Base-by-base conservation (phyloP, 352 stramenopile genomes). In the Phytophthora crassamura region DNA sequence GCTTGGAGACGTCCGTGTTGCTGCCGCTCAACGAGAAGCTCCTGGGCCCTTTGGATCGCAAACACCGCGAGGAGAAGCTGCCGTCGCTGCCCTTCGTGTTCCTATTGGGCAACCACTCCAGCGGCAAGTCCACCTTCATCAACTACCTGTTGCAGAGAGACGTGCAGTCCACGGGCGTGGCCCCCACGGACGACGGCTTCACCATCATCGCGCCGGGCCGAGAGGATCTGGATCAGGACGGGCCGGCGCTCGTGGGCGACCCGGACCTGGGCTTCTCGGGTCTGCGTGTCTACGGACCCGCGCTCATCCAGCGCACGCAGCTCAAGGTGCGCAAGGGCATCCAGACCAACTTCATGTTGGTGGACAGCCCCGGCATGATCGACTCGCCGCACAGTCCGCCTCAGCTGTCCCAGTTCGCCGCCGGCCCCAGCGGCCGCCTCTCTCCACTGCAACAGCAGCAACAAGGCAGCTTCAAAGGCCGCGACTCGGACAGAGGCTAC, bases 281-380 rank as follows among this genome's bases (percentile, higher is more conserved):
- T 8, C 75, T 99, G 42, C 85, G 97, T 12, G 80, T 93, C 47
- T 99, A 99, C 73, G 98, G 98, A 1, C 97, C 97, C 7, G 96
- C 90, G 43, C 88, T 99, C 35, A 98, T 99, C 39, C 97, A 99
- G 76, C 98, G 99, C 78, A 98, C 97, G 49, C 90, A 98, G 70
- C 87, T 99, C 58, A 99, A 99, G 75, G 90, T 99, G 22, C 89
- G 98, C 54, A 86, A 89, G 30, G 93, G 94, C 39, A 96, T 99
- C 47, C 64, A 91, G 48, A 86, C 94, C 51, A 96, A 98, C 74
- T 99, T 99, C 62, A 99, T 99, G 94, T 90, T 99, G 51, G 91
- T 99, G 12, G 98, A 99, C 85, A 98, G 84, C 59, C 98, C 97
- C 4, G 98, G 98, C 40, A 99, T 99, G 98, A 99, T 99, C 74